Evolutionary conservation across 345 rosid genomes (phyloP), one percentile per base, ranked within the genome.

Genomic region (Gossypium arboreum): DNA sequence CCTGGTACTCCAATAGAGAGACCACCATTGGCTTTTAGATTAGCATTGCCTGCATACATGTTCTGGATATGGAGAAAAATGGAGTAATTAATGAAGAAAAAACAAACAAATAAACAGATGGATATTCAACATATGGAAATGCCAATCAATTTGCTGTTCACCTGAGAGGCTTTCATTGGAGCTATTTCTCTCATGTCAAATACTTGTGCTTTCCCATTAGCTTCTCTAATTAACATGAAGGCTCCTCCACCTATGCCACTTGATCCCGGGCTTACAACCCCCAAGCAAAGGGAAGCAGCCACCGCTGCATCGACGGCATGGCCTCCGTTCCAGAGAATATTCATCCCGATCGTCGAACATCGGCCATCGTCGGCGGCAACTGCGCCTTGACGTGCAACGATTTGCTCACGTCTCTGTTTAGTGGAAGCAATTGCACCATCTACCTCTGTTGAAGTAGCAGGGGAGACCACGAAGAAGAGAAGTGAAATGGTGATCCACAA

Each of bases 211-310:
- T 75, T 71, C 8, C 87, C 90, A 73, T 27, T 73, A 39, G 82
- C 80, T 13, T 57, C 63, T 68, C 84, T 73, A 43, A 86, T 51
- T 9, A 90, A 27, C 83, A 80, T 84, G 64, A 90, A 90, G 20
- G 85, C 81, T 76, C 92, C 92, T 44, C 94, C 94, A 2, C 94
- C 92, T 11, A 86, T 68, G 63, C 91, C 91, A 56, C 90, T 88
- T 8, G 91, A 86, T 18, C 89, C 86, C 1, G 91, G 78, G 78
- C 84, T 84, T 12, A 88, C 89, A 60, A 90, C 92, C n/a, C 90
- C 94, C 73, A 83, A 75, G 75, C 92, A 90, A 3, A 88, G 72
- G 4, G 88, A 61, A 12, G 87, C 78, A 7, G 89, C 94, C 9
- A 86, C 89, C 0, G 92, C 76, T 5, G 89, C 89, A 81, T 90